Evolutionary conservation across 257 asterid genomes (phyloP), one percentile per base, ranked within the genome.

Genomic region (Rauvolfia tetraphylla): DNA sequence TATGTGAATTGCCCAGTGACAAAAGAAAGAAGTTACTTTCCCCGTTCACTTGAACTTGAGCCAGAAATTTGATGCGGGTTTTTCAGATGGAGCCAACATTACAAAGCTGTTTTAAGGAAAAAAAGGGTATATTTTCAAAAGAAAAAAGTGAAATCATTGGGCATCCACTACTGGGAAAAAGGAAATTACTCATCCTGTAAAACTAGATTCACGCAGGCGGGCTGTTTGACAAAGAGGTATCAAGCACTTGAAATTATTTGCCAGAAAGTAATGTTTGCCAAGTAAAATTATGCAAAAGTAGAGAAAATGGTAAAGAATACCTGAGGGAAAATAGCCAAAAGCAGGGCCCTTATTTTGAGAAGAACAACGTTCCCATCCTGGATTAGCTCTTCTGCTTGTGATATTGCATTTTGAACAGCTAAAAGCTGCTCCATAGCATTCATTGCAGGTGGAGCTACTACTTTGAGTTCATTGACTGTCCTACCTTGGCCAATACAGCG

Each of bases 341-440:
- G 83, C 82, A 95, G 81, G 78, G 93, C 98, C 34, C 98, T 92
- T 17, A 83, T 74, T 81, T 95, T 95, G 68, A 95, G 92, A 75
- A 95, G 97, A 78, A 86, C 78, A 41, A 95, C 68, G 81, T 92
- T 95, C 74, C 92, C 97, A 63, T 89, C 98, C 84, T 95, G 96
- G 76, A 95, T 81, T 63, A 92, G 81, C 88, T 89, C 98, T 85
- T 95, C 98, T 57, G 88, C 92, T 87, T 89, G 96, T 71, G 98
- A 89, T 79, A 91, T 84, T 65, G 90, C 98, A 83, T 83, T 92
- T 82, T 95, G 98, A 78, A 95, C 98, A 56, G 95, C 98, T 88
- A 95, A 83, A 84, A 95, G 93, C 87, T 92, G 98, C 81, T 95
- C 98, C 98, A 95, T 83, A 57, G 98, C 86, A 84, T 85, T 95